Evolutionary conservation across 2,329 filamentous ascomycete species (phyloP).

Genomic region (Sporothrix mexicana): DNA sequence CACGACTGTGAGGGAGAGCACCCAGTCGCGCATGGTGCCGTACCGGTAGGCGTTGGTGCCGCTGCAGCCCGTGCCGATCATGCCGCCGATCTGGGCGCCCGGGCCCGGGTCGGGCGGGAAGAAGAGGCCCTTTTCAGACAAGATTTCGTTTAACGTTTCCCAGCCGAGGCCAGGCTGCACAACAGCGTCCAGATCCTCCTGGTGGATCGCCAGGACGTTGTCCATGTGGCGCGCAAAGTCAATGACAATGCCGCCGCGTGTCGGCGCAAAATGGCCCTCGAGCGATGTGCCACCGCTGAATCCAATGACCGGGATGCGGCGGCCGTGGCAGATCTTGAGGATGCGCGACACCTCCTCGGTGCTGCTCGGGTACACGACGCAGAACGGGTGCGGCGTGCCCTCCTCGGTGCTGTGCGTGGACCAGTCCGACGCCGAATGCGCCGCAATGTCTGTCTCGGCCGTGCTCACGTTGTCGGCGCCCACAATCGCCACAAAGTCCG

Average conservation of each 20-base stretch:
- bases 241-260: slow-evolving; percentile 74
- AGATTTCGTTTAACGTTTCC: slow-evolving; percentile 81
- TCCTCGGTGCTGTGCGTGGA: slow-evolving; percentile 59
- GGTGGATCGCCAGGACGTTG: slow-evolving; percentile 76
- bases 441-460: slow-evolving; percentile 57
- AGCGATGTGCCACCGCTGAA: slow-evolving; percentile 89
- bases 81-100: slow-evolving; percentile 89
- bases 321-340: slow-evolving; percentile 84
- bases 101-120: slow-evolving; percentile 92
- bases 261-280: slow-evolving; percentile 87
- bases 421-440: slow-evolving; percentile 67
- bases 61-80: slow-evolving; percentile 75
- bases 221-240: slow-evolving; percentile 89
- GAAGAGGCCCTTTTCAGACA: slow-evolving; percentile 77
- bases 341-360: slow-evolving; percentile 86
- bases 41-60: slow-evolving; percentile 93
- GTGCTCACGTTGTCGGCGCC: slow-evolving; percentile 71
- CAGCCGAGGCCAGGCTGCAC: slow-evolving; percentile 85
- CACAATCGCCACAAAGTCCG: slow-evolving; percentile 69
- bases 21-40: slow-evolving; percentile 95
- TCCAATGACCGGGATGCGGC: slow-evolving; percentile 82
- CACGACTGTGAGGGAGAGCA: slow-evolving; percentile 83
- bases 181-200: slow-evolving; percentile 76
- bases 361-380: slow-evolving; percentile 75
- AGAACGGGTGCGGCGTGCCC: slow-evolving; percentile 60